Percentiles rank a stretch among this genome's conserved stretches.
phyloP scores from a whole-genome alignment of 768 basidiomycete genomes.

The Auricularia cornea region DNA sequence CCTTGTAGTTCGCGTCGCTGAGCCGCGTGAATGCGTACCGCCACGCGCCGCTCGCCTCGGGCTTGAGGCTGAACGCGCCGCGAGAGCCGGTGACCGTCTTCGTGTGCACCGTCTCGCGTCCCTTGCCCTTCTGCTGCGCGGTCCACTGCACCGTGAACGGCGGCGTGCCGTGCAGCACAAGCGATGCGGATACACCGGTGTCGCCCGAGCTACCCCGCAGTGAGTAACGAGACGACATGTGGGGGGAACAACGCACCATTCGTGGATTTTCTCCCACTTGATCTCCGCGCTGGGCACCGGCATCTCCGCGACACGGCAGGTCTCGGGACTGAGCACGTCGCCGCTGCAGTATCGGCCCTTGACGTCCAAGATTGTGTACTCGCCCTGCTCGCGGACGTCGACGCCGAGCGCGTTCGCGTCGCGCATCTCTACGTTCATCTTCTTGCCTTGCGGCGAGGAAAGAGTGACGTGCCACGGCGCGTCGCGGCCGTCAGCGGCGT shows the following conservation, averaged over 20 bases:
- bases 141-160: constrained; percentile 82
- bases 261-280: constrained; percentile 81
- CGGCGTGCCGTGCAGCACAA: constrained; percentile 80
- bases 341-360: constrained; percentile 74
- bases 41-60: constrained; percentile 85
- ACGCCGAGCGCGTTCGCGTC: constrained; percentile 64
- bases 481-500: constrained; percentile 51
- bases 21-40: constrained; percentile 71
- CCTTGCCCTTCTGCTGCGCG: constrained; percentile 63
- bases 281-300: constrained; percentile 78
- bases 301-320: constrained; percentile 65
- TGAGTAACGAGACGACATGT: neutral
- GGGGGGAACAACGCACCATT: constrained; percentile 50
- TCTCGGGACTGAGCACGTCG: constrained; percentile 75
- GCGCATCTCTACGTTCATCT: constrained; percentile 46
- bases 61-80: constrained; percentile 76
- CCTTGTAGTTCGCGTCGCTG: constrained; percentile 78
- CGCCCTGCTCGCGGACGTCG: constrained; percentile 58
- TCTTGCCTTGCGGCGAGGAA: constrained; percentile 27
- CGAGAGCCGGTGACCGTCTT: constrained; percentile 50
- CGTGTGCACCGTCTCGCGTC: constrained; percentile 45
- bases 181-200: constrained; percentile 80
- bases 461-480: constrained; percentile 54
- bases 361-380: constrained; percentile 64
- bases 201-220: constrained; percentile 62